phyloP scores from a whole-genome alignment of 176 grass and related monocot species.

The Miscanthus lutarioriparius region DNA sequence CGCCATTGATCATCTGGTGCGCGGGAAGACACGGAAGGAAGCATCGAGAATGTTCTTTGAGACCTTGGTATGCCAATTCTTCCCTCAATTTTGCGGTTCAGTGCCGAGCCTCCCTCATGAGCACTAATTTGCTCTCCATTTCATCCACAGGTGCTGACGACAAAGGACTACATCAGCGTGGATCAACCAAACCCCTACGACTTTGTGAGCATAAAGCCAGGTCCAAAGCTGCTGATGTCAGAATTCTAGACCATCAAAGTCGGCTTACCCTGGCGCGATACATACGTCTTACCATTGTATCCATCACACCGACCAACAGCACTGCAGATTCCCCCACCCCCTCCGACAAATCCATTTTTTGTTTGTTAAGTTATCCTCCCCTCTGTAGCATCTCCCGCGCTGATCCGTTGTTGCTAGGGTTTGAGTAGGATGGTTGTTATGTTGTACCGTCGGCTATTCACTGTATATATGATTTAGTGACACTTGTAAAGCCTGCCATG shows the following conservation, averaged over 20 bases:
- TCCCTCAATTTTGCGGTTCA: background rate
- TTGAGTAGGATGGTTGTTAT: conserved; percentile 12
- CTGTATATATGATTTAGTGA: conserved; percentile 53
- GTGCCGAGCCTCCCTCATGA: background rate
- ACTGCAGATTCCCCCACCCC: conserved; percentile 12
- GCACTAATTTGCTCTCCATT: background rate
- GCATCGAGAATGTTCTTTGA: conserved; percentile 99
- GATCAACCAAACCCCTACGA: conserved; percentile 70
- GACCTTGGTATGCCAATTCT: conserved; percentile 71
- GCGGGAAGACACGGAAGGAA: conserved; percentile 87
- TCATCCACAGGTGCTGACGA: conserved; percentile 75
- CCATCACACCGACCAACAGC: conserved; percentile 24
- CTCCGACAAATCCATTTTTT: conserved; percentile 29
- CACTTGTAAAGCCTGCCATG: conserved; percentile 38
- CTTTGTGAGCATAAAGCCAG: conserved; percentile 69
- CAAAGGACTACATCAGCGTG: conserved; percentile 90
- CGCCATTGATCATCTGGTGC: conserved; percentile 71
- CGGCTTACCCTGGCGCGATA: conserved; percentile 18
- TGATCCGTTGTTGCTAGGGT: conserved; percentile 43
- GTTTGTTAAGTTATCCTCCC: conserved; percentile 33
- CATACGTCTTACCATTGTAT: conserved; percentile 40
- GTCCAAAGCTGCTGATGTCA: conserved; percentile 81
- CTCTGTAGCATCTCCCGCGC: conserved; percentile 40
- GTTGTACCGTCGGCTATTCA: conserved; percentile 31
- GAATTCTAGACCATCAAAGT: conserved; percentile 67